Percentiles rank a stretch among this genome's conserved stretches.
phyloP scores from a whole-genome alignment of 257 asterid genomes.

The Primulina huaijiensis region DNA sequence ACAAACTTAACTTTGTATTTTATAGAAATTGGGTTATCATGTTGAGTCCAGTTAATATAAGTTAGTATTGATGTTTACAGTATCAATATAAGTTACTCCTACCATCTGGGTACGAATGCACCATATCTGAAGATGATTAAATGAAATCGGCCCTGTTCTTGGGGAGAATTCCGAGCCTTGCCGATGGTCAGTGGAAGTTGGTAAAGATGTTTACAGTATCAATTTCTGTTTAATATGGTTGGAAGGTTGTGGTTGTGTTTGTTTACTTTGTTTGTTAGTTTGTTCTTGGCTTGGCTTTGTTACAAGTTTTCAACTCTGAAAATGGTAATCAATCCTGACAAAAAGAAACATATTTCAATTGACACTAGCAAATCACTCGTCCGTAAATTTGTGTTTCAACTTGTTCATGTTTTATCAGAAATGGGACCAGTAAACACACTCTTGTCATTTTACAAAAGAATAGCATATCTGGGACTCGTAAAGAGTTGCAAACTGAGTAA shows the following conservation, averaged over 20 bases:
- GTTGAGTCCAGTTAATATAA: background rate
- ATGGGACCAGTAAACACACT: background rate
- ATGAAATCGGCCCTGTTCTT: background rate
- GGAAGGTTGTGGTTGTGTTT: background rate
- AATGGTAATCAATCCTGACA: too few species aligned
- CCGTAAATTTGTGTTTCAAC: background rate
- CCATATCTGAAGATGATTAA: too few species aligned
- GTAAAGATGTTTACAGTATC: background rate
- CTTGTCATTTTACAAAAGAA: background rate
- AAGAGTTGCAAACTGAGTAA: background rate
- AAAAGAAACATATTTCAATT: background rate
- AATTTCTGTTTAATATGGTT: background rate
- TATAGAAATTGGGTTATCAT: background rate
- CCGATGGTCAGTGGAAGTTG: background rate
- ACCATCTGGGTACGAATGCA: background rate
- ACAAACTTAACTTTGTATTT: background rate
- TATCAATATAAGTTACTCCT: background rate
- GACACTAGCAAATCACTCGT: background rate
- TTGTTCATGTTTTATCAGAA: background rate
- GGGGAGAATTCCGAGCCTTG: background rate
- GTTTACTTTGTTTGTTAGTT: background rate
- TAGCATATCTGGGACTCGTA: background rate
- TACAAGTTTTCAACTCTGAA: background rate
- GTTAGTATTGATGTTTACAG: too few species aligned
- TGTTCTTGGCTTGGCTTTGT: background rate